Evolutionary conservation across 352 stramenopile species (phyloP), one percentile per base, ranked within the genome.

Genomic region (Phytophthora boehmeriae): DNA sequence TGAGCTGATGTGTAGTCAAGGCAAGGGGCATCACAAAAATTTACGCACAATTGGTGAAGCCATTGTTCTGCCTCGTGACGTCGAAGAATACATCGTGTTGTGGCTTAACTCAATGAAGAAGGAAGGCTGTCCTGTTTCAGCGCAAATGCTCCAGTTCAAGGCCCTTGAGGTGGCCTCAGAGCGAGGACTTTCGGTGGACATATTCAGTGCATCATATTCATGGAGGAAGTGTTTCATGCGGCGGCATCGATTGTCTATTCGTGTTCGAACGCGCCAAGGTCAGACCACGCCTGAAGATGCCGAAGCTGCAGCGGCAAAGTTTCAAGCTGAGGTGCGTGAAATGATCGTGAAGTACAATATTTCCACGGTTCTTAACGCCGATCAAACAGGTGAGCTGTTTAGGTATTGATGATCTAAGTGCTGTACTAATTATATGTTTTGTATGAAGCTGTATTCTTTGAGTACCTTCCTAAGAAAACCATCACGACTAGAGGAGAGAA

Each of bases 61-160:
- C 8, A 60, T 41, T 1, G 5, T 60, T 10, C 53, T 60, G 2
- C 36, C 41, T 6, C 16, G 3, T 4, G 19, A 51, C 9, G 14
- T 9, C 4, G 52, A 59, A 20, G 27, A 25, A 8, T 13, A 52
- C 8, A 52, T 60, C 14, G 53, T 51, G 1, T n/a, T 45, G 5
- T 60, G 53, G 41, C 13, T 60, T 3, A 52, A 34, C 23, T 30
- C 53, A 1, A 44, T 60, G 41, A 5, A 41, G 1, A 52, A 56
- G n/a, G 49, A 56, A 16, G 49, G 49, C 16, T 56, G 20, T 3
- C 17, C 52, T 3, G 27, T 52, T 11, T 59, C 52, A 1, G 11
- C 28, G 11, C 34, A 51, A 30, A 47, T 56, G 49, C 8, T 46
- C 3, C 3, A 30, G 3, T 6, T 30, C 6, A 30, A 30, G 25